Evolutionary conservation across 2,329 filamentous ascomycete genomes (phyloP).

Genomic region (Fusarium albosuccineum): DNA sequence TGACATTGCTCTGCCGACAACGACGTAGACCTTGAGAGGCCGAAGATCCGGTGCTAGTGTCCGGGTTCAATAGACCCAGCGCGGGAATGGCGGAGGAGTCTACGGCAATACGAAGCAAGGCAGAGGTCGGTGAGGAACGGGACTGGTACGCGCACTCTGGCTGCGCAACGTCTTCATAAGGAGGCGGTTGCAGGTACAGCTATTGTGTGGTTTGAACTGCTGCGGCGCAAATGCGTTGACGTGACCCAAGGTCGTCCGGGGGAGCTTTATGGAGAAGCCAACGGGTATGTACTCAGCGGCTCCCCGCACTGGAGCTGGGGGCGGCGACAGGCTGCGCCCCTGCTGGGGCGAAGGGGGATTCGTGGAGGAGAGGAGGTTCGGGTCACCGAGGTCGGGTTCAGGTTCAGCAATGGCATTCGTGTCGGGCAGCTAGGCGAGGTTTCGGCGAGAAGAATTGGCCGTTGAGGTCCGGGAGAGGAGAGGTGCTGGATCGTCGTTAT

Average conservation of each 20-base stretch:
- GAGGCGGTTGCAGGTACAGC: slow-evolving; percentile 17
- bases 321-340: slow-evolving; percentile 39
- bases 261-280: slow-evolving; percentile 40
- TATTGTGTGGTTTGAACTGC: slow-evolving; percentile 29
- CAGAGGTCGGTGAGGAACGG: slow-evolving; percentile 9
- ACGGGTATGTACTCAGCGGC: slow-evolving; percentile 43
- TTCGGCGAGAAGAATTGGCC: slow-evolving; percentile 17
- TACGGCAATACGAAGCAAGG: slow-evolving; percentile 3
- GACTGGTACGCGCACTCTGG: slow-evolving; percentile 14
- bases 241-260: slow-evolving; percentile 37
- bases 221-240: slow-evolving; percentile 37
- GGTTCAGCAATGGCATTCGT: slow-evolving; percentile 16
- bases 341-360: slow-evolving; percentile 30
- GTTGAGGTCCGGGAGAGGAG: not conserved
- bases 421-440: slow-evolving; percentile 8
- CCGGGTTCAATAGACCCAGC: slow-evolving; percentile 16
- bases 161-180: slow-evolving; percentile 32
- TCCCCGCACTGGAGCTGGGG: slow-evolving; percentile 45
- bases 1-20: slow-evolving; percentile 47
- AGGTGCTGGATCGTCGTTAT: slow-evolving; percentile 26
- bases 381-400: slow-evolving; percentile 16
- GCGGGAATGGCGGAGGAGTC: slow-evolving; percentile 16
- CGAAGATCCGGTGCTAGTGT: slow-evolving; percentile 21
- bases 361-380: slow-evolving; percentile 24
- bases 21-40: slow-evolving; percentile 36